phyloP scores from a whole-genome alignment of 129 eudicot genomes.

The Calendula officinalis region DNA sequence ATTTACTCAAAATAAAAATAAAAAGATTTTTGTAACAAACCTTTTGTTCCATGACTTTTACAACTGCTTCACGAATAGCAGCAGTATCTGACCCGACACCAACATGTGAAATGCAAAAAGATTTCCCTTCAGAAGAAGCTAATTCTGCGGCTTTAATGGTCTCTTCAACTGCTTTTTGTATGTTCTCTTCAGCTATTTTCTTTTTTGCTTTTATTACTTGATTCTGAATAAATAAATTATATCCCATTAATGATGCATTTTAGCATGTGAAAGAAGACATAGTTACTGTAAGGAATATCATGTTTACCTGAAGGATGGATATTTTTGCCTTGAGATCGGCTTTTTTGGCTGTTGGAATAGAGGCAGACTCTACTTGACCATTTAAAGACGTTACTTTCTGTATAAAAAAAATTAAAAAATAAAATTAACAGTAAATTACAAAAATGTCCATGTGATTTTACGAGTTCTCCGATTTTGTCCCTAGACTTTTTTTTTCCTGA shows the following conservation, averaged over 20 bases:
- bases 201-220: conserved; percentile 71
- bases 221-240: conserved; percentile 32
- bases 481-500: too few species aligned
- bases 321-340: conserved; percentile 70
- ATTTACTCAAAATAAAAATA: too few species aligned
- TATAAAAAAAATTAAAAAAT: background rate
- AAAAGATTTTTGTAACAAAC: conserved; percentile 27
- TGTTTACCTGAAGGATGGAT: conserved; percentile 62
- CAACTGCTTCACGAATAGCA: conserved; percentile 92
- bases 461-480: too few species aligned
- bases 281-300: background rate
- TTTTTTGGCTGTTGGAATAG: conserved; percentile 80
- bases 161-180: conserved; percentile 60
- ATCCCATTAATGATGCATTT: background rate
- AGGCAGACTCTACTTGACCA: conserved; percentile 75
- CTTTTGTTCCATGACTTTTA: conserved; percentile 84
- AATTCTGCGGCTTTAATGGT: conserved; percentile 67
- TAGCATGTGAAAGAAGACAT: background rate
- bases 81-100: conserved; percentile 75
- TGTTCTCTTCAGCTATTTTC: conserved; percentile 73
- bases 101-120: conserved; percentile 67
- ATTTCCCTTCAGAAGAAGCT: conserved; percentile 68
- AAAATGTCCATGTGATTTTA: too few species aligned
- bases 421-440: background rate
- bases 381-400: conserved; percentile 79